These are phyloP conservation scores for Lentinus tigrinus DNA, from an alignment of 768 basidiomycete species.

Conservation along the genomic window DNA sequence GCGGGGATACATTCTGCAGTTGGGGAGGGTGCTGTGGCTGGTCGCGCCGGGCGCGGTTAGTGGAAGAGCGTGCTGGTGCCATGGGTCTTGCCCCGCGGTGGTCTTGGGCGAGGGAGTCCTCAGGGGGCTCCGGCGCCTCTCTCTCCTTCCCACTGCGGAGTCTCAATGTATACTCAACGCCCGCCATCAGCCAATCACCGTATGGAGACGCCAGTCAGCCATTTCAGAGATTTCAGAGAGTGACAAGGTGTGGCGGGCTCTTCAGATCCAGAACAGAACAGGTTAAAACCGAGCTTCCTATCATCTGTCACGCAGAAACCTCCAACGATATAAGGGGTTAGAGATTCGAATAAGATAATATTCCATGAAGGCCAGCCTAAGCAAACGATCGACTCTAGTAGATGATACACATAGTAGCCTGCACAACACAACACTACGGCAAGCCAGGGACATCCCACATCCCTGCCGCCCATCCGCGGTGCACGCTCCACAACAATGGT, in stretches of 20 bases:
- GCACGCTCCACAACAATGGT: constrained; percentile 6
- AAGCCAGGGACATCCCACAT: constrained; percentile 9
- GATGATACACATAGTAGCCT: constrained; percentile 22
- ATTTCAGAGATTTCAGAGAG: too few species aligned
- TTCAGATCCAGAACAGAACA: too few species aligned
- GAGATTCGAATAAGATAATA: constrained; percentile 17
- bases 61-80: constrained; percentile 69
- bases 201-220: too few species aligned
- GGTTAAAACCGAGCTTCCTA: too few species aligned
- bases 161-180: constrained; percentile 8
- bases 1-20: constrained; percentile 16
- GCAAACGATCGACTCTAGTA: constrained; percentile 22
- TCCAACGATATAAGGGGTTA: not conserved
- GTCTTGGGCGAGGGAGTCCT: constrained; percentile 19
- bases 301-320: too few species aligned
- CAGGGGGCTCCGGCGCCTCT: constrained; percentile 19
- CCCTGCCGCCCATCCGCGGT: constrained; percentile 13
- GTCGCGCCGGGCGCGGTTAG: constrained; percentile 45
- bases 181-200: not conserved
- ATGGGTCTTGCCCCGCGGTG: constrained; percentile 58
- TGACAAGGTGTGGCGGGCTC: too few species aligned
- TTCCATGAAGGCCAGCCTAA: constrained; percentile 21
- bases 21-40: constrained; percentile 33
- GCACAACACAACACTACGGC: constrained; percentile 18
- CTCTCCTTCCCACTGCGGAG: constrained; percentile 13